Conservation (phyloP, 495 filamentous ascomycete species). For the Pseudevernia furfuracea region DNA sequence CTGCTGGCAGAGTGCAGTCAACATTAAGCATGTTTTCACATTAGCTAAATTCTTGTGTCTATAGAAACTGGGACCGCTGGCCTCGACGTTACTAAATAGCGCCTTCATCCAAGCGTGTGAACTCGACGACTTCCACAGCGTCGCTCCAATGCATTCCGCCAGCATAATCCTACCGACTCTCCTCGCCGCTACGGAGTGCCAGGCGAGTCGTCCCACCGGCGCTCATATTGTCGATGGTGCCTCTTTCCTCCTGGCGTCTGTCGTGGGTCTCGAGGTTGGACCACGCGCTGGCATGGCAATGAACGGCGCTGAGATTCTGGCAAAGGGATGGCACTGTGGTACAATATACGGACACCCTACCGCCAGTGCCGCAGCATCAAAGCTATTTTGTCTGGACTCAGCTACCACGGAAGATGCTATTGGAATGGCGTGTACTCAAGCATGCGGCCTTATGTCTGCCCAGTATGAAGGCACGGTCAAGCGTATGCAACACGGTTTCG, state of each 20-base stretch:
- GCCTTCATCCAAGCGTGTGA: constrained; percentile 21
- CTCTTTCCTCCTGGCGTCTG: constrained; percentile 34
- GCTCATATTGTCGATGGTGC: background rate
- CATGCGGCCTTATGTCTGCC: constrained; percentile 39
- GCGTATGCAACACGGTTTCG: constrained; percentile 43
- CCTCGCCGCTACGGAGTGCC: constrained; percentile 1
- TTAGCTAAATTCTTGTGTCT: too few relatives aligned
- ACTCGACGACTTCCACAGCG: constrained; percentile 28
- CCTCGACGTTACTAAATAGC: constrained; percentile 22
- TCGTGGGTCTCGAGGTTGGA: constrained; percentile 36
- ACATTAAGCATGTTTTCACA: too few relatives aligned
- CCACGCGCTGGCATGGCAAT: constrained; percentile 37
- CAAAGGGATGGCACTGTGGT: constrained; percentile 40
- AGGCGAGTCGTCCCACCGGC: background rate
- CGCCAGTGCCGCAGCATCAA: constrained; percentile 34
- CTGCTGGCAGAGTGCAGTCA: too few relatives aligned
- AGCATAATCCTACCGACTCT: constrained; percentile 8
- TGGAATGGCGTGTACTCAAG: constrained; percentile 40
- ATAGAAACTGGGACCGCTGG: constrained; percentile 26
- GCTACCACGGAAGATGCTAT: constrained; percentile 34
- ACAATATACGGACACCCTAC: constrained; percentile 39
- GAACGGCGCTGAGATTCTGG: constrained; percentile 35
- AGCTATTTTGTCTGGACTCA: constrained; percentile 31
- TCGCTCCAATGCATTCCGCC: constrained; percentile 34
- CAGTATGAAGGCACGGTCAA: constrained; percentile 40